Conservation (phyloP, 2,329 filamentous ascomycete genomes). For the Geosmithia morbida region DNA sequence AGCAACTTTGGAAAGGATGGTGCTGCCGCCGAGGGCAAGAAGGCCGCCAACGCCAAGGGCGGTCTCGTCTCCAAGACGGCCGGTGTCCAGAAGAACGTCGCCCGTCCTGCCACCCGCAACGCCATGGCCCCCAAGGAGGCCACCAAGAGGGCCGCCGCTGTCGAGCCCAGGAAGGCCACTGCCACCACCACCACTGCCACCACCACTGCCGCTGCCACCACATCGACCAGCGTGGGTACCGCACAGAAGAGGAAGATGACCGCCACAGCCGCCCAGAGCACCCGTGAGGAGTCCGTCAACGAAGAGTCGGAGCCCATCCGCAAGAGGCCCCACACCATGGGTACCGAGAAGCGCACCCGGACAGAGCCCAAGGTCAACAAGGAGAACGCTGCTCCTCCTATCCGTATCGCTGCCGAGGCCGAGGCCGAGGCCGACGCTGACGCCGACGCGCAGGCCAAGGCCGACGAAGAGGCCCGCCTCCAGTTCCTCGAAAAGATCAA, state of each 20-base stretch:
- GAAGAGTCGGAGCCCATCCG: conserved; percentile 50
- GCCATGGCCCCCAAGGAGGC: conserved; percentile 50
- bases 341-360: conserved; percentile 31
- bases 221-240: conserved; percentile 26
- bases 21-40: conserved; percentile 56
- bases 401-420: conserved; percentile 8
- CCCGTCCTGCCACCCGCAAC: conserved; percentile 41
- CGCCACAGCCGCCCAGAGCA: conserved; percentile 12
- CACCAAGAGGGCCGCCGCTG: too few relatives aligned
- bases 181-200: conserved; percentile 44
- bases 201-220: conserved; percentile 13
- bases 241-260: conserved; percentile 52
- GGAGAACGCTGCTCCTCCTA: conserved; percentile 12
- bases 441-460: conserved; percentile 14
- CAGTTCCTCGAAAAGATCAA: conserved; percentile 21
- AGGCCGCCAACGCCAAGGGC: conserved; percentile 46
- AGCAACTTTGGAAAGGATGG: conserved; percentile 86
- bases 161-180: conserved; percentile 43
- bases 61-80: conserved; percentile 67
- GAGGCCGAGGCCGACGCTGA: conserved; percentile 2
- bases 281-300: conserved; percentile 40
- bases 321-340: conserved; percentile 46
- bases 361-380: conserved; percentile 10
- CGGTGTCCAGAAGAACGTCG: conserved; percentile 54
- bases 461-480: conserved; percentile 4